A percentile compares a stretch with the other conserved stretches of the same genome.
These are phyloP conservation scores for Dactylellina sp. DNA, from an alignment of 2,329 filamentous ascomycete genomes.

Conservation along the genomic window DNA sequence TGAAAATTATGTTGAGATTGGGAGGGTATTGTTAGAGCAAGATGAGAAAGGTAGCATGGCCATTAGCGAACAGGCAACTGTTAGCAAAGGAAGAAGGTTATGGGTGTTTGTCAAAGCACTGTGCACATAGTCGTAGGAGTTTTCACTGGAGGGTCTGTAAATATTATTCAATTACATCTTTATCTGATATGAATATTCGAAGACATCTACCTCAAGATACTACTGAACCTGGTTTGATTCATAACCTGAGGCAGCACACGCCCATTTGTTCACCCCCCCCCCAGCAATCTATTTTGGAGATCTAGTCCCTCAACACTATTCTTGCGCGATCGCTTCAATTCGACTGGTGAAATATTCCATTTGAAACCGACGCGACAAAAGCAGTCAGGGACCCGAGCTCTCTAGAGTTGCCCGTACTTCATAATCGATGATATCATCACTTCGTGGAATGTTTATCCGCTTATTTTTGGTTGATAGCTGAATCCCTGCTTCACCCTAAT, in stretches of 20 bases:
- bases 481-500: conserved; percentile 7
- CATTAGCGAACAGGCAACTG: conserved; percentile 60
- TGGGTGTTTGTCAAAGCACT: conserved; percentile 72
- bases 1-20: conserved; percentile 82
- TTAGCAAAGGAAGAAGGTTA: conserved; percentile 66
- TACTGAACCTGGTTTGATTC: too few relatives aligned
- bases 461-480: conserved; percentile 6
- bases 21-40: conserved; percentile 69
- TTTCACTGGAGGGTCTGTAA: neutral
- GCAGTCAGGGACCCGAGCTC: neutral
- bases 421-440: conserved; percentile 57
- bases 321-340: too few relatives aligned
- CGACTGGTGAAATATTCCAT: too few relatives aligned
- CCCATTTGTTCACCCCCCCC: too few relatives aligned
- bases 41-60: conserved; percentile 15
- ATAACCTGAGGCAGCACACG: too few relatives aligned
- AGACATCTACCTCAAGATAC: too few relatives aligned
- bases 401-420: neutral
- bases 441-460: neutral
- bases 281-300: too few relatives aligned
- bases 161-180: neutral
- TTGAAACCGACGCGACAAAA: too few relatives aligned
- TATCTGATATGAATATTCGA: too few relatives aligned
- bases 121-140: conserved; percentile 60
- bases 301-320: too few relatives aligned